Evolutionary conservation across 345 rosid genomes (phyloP).

Genomic region (Sisymbrium altissimum): DNA sequence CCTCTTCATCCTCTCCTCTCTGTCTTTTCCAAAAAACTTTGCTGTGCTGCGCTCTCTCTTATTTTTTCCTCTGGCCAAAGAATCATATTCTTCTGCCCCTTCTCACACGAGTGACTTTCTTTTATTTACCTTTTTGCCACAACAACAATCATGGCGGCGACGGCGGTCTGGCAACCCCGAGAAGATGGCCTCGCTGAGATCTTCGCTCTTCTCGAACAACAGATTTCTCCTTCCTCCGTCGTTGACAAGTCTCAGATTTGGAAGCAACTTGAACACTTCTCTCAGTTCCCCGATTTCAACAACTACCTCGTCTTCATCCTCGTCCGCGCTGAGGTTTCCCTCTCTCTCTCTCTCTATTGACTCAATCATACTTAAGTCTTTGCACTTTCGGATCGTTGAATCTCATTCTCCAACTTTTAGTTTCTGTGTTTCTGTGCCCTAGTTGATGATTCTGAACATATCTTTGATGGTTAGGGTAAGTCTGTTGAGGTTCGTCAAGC

Average conservation of each 20-base stretch:
- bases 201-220: conserved; percentile 76
- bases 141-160: conserved; percentile 46
- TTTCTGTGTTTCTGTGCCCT: not conserved
- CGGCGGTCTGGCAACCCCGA: conserved; percentile 77
- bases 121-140: conserved; percentile 37
- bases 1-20: not conserved
- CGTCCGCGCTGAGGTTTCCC: conserved; percentile 74
- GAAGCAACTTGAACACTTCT: conserved; percentile 91
- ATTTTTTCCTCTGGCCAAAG: conserved; percentile 4
- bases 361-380: conserved; percentile 22
- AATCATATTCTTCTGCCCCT: conserved; percentile 28
- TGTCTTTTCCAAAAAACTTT: conserved; percentile 23
- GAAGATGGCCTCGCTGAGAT: conserved; percentile 84
- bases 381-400: conserved; percentile 13
- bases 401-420: not conserved
- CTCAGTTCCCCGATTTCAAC: conserved; percentile 94
- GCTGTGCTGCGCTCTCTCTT: conserved; percentile 1
- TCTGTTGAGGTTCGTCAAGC: conserved; percentile 92
- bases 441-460: too few species aligned
- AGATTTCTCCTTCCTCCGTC: conserved; percentile 79
- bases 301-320: conserved; percentile 92
- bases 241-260: conserved; percentile 89
- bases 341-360: conserved; percentile 5
- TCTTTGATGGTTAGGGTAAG: too few species aligned
- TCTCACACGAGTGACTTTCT: conserved; percentile 23